Conservation (phyloP, 2,329 filamentous ascomycete genomes). For the Penicillium vulpinum region DNA sequence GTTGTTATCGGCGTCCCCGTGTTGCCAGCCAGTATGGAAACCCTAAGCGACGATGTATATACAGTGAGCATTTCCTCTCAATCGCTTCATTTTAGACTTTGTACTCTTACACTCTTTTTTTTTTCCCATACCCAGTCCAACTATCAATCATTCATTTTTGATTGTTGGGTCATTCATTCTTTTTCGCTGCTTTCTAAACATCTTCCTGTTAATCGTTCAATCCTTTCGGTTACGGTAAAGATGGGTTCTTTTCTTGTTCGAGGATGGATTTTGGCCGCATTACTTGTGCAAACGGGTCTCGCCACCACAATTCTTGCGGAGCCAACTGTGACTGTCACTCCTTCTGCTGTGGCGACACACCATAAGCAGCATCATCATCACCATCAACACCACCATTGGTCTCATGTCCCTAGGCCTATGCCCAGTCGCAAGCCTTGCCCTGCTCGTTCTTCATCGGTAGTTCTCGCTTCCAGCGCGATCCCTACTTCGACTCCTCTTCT, state of each 20-base stretch:
- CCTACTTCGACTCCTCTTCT: not conserved
- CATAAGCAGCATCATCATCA: not conserved
- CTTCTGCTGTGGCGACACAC: not conserved
- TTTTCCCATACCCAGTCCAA: not conserved
- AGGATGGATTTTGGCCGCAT: slow-evolving; percentile 7
- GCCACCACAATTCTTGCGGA: not conserved
- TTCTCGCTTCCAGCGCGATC: not conserved
- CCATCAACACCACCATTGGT: slow-evolving; percentile 7
- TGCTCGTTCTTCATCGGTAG: not conserved
- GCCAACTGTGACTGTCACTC: not conserved
- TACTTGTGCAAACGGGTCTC: not conserved
- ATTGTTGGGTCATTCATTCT: not conserved
- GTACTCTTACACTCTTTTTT: not conserved
- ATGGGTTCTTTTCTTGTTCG: slow-evolving; percentile 4
- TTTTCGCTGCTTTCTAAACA: not conserved
- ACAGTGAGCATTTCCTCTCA: not conserved
- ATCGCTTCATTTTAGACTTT: not conserved
- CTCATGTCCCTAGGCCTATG: not conserved
- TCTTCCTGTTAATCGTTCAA: not conserved
- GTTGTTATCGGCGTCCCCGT: not conserved
- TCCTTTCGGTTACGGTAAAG: not conserved
- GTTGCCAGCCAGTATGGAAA: not conserved
- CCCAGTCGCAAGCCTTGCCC: slow-evolving; percentile 9
- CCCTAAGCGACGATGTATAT: slow-evolving; percentile 2
- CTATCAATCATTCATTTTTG: not conserved